Conservation (phyloP, 495 filamentous ascomycete species). For the Penicillium desertorum region DNA sequence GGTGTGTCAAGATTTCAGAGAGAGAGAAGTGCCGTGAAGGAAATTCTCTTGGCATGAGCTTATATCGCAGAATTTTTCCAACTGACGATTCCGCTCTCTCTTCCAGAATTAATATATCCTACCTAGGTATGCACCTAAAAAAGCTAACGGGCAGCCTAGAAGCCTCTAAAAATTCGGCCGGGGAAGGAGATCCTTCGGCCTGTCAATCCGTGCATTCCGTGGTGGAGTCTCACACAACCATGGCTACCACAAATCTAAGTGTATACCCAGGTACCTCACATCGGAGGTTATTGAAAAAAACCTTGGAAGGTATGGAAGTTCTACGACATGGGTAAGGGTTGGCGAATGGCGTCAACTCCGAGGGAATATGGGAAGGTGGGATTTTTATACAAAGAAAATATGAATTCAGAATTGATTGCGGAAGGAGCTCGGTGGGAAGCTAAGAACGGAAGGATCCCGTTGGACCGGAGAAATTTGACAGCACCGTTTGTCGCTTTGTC, state of each 20-base stretch:
- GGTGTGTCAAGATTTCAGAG: neutral
- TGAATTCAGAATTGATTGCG: neutral
- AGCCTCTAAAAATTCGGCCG: constrained; percentile 19
- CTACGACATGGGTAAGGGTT: neutral
- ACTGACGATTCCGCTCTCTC: neutral
- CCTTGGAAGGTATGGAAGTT: neutral
- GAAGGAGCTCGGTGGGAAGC: neutral
- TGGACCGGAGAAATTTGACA: neutral
- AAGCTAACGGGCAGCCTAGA: neutral
- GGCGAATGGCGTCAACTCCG: neutral
- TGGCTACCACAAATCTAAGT: neutral
- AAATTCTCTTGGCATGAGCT: constrained; percentile 4
- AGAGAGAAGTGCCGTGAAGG: neutral
- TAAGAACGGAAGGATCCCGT: neutral
- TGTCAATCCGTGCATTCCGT: constrained; percentile 17
- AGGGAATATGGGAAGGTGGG: neutral
- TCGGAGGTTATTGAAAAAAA: no score
- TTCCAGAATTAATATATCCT: neutral
- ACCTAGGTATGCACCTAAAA: neutral
- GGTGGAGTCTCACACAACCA: constrained; percentile 11
- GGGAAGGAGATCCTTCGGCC: constrained; percentile 29
- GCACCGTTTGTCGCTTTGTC: neutral
- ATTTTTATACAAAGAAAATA: neutral
- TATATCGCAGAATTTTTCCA: neutral
- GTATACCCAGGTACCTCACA: neutral